These are phyloP conservation scores for Corchorus capsularis DNA, from an alignment of 345 rosid species.

Conservation along the genomic window DNA sequence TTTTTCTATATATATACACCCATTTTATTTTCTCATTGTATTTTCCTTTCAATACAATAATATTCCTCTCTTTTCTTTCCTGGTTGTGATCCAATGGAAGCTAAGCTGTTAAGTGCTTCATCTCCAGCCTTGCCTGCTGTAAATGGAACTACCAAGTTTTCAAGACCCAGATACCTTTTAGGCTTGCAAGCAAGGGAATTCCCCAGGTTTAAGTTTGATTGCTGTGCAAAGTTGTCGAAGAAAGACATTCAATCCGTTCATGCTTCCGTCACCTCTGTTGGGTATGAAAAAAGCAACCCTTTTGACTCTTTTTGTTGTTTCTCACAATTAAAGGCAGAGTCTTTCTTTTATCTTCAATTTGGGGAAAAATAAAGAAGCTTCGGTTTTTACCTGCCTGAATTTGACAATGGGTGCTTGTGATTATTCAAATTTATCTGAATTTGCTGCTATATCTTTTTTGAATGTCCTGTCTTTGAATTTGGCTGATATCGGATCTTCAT, in stretches of 20 bases:
- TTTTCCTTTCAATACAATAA: background rate
- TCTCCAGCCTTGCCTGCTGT: slow-evolving; percentile 34
- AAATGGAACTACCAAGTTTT: slow-evolving; percentile 24
- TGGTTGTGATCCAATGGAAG: slow-evolving; percentile 51
- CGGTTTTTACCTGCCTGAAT: background rate
- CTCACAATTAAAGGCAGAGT: slow-evolving; percentile 4
- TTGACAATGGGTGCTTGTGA: background rate
- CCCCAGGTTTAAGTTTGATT: slow-evolving; percentile 17
- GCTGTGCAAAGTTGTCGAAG: slow-evolving; percentile 34
- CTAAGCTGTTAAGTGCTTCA: slow-evolving; percentile 44
- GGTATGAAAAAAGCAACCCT: slow-evolving; percentile 38
- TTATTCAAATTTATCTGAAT: background rate
- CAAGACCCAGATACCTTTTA: slow-evolving; percentile 23
- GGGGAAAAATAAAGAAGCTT: background rate
- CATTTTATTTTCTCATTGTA: background rate
- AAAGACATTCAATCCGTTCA: slow-evolving; percentile 35
- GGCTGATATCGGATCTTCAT: background rate
- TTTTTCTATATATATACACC: background rate
- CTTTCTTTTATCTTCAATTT: background rate
- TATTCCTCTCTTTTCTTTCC: background rate
- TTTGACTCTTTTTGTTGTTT: slow-evolving; percentile 16
- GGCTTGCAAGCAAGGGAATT: slow-evolving; percentile 17
- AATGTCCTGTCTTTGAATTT: slow-evolving; percentile 7
- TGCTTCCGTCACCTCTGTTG: slow-evolving; percentile 45
- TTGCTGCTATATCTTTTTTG: background rate